Percentiles rank a stretch among this genome's conserved stretches.
Evolutionary conservation across 257 asterid species (phyloP).

Genomic region (Linaria vulgaris): DNA sequence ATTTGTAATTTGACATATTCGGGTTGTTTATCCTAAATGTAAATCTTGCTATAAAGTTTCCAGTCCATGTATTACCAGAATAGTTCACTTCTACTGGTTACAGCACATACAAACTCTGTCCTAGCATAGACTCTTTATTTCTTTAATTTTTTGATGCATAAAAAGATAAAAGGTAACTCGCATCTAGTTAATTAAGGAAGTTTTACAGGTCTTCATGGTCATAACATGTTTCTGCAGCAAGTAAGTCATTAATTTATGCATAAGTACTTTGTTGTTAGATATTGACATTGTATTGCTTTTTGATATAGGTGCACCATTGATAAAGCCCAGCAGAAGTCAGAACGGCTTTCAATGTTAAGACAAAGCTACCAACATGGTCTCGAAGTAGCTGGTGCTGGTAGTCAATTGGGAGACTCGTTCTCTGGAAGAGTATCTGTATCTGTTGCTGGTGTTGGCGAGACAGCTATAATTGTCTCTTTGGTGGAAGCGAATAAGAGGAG

Average conservation of each 20-base stretch:
- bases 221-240: constrained; percentile 10
- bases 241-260: neutral
- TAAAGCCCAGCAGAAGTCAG: constrained; percentile 38
- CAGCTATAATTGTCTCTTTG: constrained; percentile 72
- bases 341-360: constrained; percentile 28
- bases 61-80: constrained; percentile 16
- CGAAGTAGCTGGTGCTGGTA: constrained; percentile 38
- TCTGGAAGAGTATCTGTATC: constrained; percentile 76
- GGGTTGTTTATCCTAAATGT: constrained; percentile 10
- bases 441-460: constrained; percentile 90
- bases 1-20: constrained; percentile 14
- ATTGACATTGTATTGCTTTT: constrained; percentile 36
- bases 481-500: constrained; percentile 50
- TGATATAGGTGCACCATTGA: constrained; percentile 65
- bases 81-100: constrained; percentile 10
- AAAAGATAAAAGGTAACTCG: neutral
- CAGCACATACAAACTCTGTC: constrained; percentile 1
- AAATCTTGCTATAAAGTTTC: constrained; percentile 5
- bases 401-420: constrained; percentile 47
- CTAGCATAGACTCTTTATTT: neutral
- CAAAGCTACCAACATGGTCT: constrained; percentile 38
- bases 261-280: constrained; percentile 26
- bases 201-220: constrained; percentile 12
- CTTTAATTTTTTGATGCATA: constrained; percentile 12
- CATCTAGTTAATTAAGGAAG: neutral